phyloP scores from a whole-genome alignment of 2,329 filamentous ascomycete species.

The Fusarium foetens region DNA sequence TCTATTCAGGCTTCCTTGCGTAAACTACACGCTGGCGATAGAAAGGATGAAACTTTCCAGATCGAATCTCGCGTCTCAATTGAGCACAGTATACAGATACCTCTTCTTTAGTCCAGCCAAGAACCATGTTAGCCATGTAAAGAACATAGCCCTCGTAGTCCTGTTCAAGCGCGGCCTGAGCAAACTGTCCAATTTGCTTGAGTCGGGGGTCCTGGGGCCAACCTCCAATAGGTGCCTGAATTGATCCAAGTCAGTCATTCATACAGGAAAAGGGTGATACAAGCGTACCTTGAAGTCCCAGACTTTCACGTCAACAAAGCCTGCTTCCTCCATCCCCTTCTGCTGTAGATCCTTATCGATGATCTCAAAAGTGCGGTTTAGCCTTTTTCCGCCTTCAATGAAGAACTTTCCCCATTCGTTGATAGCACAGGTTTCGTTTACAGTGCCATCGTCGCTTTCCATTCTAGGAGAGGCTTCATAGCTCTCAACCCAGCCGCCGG shows the following conservation, averaged over 20 bases:
- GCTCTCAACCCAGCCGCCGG: conserved; percentile 60
- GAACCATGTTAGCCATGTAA: conserved; percentile 49
- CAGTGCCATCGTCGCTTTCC: conserved; percentile 48
- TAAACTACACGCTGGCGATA: conserved; percentile 47
- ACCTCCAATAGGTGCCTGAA: conserved; percentile 34
- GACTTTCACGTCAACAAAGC: conserved; percentile 32
- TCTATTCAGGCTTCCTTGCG: conserved; percentile 33
- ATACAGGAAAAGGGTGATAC: fast-evolving
- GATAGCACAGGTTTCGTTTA: conserved; percentile 43
- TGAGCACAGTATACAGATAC: conserved; percentile 49
- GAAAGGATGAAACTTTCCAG: conserved; percentile 43
- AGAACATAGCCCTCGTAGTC: conserved; percentile 50
- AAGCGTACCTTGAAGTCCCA: conserved; percentile 33
- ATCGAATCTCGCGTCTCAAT: conserved; percentile 48
- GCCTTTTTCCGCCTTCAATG: conserved; percentile 44
- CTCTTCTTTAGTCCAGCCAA: conserved; percentile 51
- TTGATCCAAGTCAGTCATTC: fast-evolving
- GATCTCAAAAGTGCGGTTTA: conserved; percentile 46
- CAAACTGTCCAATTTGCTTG: conserved; percentile 41
- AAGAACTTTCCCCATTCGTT: conserved; percentile 47
- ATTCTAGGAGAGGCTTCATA: conserved; percentile 45
- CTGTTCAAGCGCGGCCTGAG: conserved; percentile 48
- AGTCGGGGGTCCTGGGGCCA: conserved; percentile 30
- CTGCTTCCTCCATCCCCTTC: conserved; percentile 38
- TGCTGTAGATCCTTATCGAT: conserved; percentile 34